Percentiles rank a stretch among this genome's conserved stretches.
Conservation (phyloP, 208 protist genomes). For the Leishmania turanica region DNA sequence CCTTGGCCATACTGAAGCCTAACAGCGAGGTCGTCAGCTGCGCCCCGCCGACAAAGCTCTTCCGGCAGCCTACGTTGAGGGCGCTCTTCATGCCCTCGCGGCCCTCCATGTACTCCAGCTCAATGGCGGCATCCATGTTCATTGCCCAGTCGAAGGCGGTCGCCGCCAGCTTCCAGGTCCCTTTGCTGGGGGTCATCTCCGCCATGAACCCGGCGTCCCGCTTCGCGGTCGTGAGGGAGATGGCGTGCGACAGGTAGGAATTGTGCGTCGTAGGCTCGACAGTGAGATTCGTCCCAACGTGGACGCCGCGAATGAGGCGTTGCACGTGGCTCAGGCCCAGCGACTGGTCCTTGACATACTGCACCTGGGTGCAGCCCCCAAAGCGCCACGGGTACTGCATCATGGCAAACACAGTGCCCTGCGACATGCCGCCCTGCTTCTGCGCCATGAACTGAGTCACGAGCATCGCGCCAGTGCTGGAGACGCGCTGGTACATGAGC, state of each 20-base stretch:
- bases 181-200: conserved; percentile 74
- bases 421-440: conserved; percentile 75
- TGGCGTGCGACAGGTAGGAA: conserved; percentile 71
- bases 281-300: conserved; percentile 76
- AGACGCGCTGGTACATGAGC: conserved; percentile 89
- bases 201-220: conserved; percentile 61
- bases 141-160: conserved; percentile 64
- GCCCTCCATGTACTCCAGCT: conserved; percentile 80
- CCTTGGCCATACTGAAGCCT: conserved; percentile 68
- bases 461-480: conserved; percentile 72
- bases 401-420: conserved; percentile 85
- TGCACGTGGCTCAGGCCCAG: conserved; percentile 80
- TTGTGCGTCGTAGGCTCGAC: conserved; percentile 62
- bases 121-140: conserved; percentile 67
- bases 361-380: conserved; percentile 81
- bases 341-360: conserved; percentile 88
- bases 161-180: conserved; percentile 80
- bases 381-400: conserved; percentile 88
- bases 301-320: conserved; percentile 79
- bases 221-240: conserved; percentile 58
- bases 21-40: conserved; percentile 55
- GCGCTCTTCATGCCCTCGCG: conserved; percentile 60
- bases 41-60: conserved; percentile 73
- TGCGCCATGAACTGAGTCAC: conserved; percentile 91
- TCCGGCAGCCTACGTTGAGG: conserved; percentile 72